These are phyloP conservation scores for Amanita brunnescens DNA, from an alignment of 768 basidiomycete species.

Conservation along the genomic window DNA sequence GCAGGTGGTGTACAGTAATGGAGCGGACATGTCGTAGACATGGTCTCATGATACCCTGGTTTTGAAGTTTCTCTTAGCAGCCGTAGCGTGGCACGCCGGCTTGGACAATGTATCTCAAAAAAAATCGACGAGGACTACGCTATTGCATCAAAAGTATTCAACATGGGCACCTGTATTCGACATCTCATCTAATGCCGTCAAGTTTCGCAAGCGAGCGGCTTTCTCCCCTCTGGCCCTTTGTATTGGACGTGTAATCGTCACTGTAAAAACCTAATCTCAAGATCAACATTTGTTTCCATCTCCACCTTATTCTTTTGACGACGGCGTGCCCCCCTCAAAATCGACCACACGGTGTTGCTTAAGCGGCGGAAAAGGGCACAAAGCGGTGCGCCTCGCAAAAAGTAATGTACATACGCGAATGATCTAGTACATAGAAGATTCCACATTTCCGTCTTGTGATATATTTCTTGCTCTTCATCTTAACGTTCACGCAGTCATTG, in stretches of 20 bases:
- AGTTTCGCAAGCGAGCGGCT: not conserved
- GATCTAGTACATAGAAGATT: conserved; percentile 7
- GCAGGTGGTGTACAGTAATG: conserved; percentile 1
- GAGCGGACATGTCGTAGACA: conserved; percentile 1
- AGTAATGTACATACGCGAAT: conserved; percentile 5
- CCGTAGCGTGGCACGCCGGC: not conserved
- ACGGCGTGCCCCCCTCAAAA: not conserved
- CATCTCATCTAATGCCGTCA: not conserved
- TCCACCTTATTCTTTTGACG: not conserved
- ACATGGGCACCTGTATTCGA: conserved; percentile 1
- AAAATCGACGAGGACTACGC: not conserved
- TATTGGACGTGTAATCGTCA: conserved; percentile 8
- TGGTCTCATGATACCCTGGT: not conserved
- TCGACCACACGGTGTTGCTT: not conserved
- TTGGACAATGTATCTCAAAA: conserved; percentile 1
- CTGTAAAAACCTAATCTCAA: conserved; percentile 3
- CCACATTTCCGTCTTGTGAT: not conserved
- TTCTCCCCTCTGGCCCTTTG: not conserved
- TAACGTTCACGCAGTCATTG: not conserved
- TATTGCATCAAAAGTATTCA: conserved; percentile 4
- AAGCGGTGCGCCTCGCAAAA: conserved; percentile 4
- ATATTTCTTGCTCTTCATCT: not conserved
- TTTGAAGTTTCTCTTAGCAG: not conserved
- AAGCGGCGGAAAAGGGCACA: not conserved
- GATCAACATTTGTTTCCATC: not conserved